Evolutionary conservation across 108 stramenopile genomes (phyloP).

Genomic region (Schizochytrium sp.): DNA sequence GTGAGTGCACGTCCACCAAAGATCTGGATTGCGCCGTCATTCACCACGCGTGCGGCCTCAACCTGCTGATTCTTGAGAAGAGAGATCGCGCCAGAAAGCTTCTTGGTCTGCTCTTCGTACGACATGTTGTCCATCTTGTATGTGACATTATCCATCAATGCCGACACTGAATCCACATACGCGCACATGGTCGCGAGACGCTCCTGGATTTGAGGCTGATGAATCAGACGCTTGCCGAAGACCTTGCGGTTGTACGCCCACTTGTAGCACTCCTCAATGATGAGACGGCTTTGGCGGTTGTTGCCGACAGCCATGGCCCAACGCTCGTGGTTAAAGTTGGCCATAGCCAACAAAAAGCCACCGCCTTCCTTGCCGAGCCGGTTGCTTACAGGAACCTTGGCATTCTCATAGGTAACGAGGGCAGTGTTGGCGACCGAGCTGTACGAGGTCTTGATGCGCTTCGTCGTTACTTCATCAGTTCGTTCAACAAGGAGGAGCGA

Average conservation of each 20-base stretch:
- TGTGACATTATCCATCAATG: not conserved
- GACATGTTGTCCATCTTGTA: slow-evolving; percentile 6
- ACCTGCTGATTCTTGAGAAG: slow-evolving; percentile 12
- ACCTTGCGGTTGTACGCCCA: slow-evolving; percentile 14
- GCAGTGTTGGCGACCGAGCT: slow-evolving; percentile 14
- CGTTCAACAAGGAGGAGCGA: not conserved
- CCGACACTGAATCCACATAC: not conserved
- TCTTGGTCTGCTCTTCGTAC: not conserved
- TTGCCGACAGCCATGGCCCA: slow-evolving; percentile 6
- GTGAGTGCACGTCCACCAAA: not conserved
- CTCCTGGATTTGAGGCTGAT: slow-evolving; percentile 7
- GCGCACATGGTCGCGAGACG: not conserved
- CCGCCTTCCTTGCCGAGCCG: slow-evolving; percentile 25
- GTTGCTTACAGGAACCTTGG: slow-evolving; percentile 22
- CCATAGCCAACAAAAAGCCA: slow-evolving; percentile 24
- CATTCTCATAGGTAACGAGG: not conserved
- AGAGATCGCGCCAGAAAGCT: not conserved
- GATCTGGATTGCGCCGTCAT: not conserved
- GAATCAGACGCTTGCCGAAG: slow-evolving; percentile 13
- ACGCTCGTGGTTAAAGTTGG: slow-evolving; percentile 14
- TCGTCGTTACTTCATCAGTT: not conserved
- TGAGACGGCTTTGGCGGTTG: not conserved
- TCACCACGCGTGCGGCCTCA: not conserved
- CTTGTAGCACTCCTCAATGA: not conserved
- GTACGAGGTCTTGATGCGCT: slow-evolving; percentile 15